Evolutionary conservation across 108 stramenopile genomes (phyloP), one percentile per base, ranked within the genome.

Genomic region (Pseudonitzschia delicatissima): DNA sequence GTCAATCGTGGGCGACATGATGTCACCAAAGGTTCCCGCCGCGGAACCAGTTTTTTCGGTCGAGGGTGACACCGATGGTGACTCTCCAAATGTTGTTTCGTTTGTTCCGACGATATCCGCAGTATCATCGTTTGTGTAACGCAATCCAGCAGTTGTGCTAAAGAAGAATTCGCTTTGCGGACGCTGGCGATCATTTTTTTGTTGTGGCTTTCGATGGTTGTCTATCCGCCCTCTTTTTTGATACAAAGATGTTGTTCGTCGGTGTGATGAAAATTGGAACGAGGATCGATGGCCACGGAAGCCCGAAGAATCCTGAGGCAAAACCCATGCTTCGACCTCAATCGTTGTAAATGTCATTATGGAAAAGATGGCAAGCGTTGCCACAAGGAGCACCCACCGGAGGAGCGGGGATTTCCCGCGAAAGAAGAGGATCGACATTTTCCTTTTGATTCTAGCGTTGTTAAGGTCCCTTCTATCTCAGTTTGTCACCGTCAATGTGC

Each of bases 1-100:
- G 34, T 68, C 70, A 17, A 34, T n/a, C 7, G 72, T 48, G 31
- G 39, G 39, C 5, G 81, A 71, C 89, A 91, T 91, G 69, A 91
- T 91, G 68, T 91, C 89, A 28, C 89, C 89, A 45, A 91, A 62
- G 26, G 86, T 84, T 34, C 86, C 86, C 23, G 26, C 53, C 11
- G 47, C 47, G 9, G 13, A 2, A 1, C 20, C 21, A 2, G 47
- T n/a, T 6, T n/a, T n/a, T 44, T 11, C 20, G 12, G 2, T 5
- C 11, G 11, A 7, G 2, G 29, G 26, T 55, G 29, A 18, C n/a
- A 55, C 32, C 29, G 53, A 33, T 4, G 53, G 25, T 28, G 50
- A 23, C 5, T 12, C 5, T 12, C 27, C 50, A 51, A 15, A 15
- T 15, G 40, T 42, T 13, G 40, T 42, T 15, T 42, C 0, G 11